phyloP scores from a whole-genome alignment of 2,329 filamentous ascomycete genomes.

The Verticillium dahliae region DNA sequence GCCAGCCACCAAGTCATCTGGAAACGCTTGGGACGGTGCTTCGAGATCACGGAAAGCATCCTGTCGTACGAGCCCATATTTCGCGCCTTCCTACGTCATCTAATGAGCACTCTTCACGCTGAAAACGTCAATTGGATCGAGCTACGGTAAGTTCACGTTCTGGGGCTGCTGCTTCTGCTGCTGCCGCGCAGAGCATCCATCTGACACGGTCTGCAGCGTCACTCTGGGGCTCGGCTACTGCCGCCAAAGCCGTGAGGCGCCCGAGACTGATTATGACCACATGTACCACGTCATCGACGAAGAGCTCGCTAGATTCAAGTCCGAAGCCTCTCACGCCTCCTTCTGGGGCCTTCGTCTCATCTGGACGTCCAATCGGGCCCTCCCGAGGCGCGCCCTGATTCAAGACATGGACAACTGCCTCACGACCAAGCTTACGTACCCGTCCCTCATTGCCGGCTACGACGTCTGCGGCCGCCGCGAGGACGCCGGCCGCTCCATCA shows the following conservation, averaged over 20 bases:
- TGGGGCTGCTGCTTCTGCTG: background rate
- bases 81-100: conserved; percentile 58
- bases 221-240: conserved; percentile 63
- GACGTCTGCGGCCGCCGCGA: conserved; percentile 84
- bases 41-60: conserved; percentile 60
- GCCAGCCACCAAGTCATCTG: conserved; percentile 74
- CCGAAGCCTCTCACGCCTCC: conserved; percentile 42
- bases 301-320: conserved; percentile 65
- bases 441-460: conserved; percentile 70
- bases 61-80: conserved; percentile 81
- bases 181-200: background rate
- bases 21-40: conserved; percentile 64
- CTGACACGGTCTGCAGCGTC: conserved; percentile 30
- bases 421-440: conserved; percentile 63
- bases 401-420: conserved; percentile 78
- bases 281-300: conserved; percentile 65
- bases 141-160: conserved; percentile 33
- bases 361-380: conserved; percentile 63
- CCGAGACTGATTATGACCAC: conserved; percentile 55
- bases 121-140: conserved; percentile 78
- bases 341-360: conserved; percentile 78
- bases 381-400: conserved; percentile 58
- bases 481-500: conserved; percentile 62
- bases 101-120: conserved; percentile 58
- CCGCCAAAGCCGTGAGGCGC: conserved; percentile 47